Percentiles rank a stretch among this genome's conserved stretches.
Evolutionary conservation across 306 rosid species (phyloP).

Genomic region (Prunus mira): DNA sequence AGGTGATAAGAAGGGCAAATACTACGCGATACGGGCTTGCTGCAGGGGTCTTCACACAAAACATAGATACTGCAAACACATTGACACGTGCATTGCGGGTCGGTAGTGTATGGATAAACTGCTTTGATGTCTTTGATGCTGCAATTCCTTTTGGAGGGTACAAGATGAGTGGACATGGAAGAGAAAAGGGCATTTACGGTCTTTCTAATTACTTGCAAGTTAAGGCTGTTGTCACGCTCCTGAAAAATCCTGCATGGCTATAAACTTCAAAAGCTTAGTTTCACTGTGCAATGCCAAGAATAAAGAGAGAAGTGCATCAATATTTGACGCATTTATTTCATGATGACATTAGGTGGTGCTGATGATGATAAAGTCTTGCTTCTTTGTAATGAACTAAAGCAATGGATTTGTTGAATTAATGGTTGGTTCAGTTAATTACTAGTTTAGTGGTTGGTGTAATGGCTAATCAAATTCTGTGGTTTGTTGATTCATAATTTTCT

Average conservation of each 20-base stretch:
- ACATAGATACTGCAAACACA: conserved; percentile 68
- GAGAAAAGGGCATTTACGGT: conserved; percentile 85
- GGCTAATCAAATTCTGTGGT: neutral
- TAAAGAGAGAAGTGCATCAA: conserved; percentile 27
- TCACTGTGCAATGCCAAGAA: neutral
- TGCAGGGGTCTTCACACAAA: conserved; percentile 76
- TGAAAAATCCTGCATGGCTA: conserved; percentile 88
- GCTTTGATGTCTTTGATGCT: conserved; percentile 82
- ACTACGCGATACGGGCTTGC: conserved; percentile 72
- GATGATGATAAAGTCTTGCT: conserved; percentile 17
- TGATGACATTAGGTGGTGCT: neutral
- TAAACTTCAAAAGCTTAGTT: conserved; percentile 13
- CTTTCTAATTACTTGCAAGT: conserved; percentile 86
- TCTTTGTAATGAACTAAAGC: conserved; percentile 2
- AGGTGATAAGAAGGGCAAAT: conserved; percentile 76
- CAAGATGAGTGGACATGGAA: conserved; percentile 92
- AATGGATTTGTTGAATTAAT: neutral
- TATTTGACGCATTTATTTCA: neutral
- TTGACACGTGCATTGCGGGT: conserved; percentile 67
- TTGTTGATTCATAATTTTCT: neutral
- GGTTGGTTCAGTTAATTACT: neutral
- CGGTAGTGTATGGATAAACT: conserved; percentile 80
- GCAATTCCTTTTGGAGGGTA: conserved; percentile 94
- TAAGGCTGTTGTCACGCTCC: conserved; percentile 77
- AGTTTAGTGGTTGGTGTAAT: neutral